Percentiles rank a stretch among this genome's conserved stretches.
Conservation (phyloP, 75 land plant genomes). For the Sequoia sempervirens region DNA sequence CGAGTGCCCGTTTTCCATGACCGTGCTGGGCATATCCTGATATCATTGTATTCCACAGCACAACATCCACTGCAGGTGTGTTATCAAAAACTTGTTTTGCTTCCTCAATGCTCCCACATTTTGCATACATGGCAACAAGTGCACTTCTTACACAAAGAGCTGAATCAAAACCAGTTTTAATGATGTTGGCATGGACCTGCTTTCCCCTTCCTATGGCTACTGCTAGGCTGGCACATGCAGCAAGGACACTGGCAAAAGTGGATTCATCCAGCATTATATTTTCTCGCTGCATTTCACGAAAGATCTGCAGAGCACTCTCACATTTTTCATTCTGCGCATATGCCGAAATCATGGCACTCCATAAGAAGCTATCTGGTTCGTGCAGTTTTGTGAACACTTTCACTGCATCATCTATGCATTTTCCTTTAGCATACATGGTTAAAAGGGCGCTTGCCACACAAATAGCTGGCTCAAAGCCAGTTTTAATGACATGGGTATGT, state of each 20-base stretch:
- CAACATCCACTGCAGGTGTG: slow-evolving; percentile 10
- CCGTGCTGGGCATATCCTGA: too few species aligned
- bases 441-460: slow-evolving; percentile 51
- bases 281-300: slow-evolving; percentile 32
- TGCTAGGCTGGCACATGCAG: slow-evolving; percentile 54
- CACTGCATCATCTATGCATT: slow-evolving; percentile 26
- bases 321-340: slow-evolving; percentile 51
- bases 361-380: slow-evolving; percentile 50
- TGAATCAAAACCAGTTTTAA: slow-evolving; percentile 27
- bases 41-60: too few species aligned
- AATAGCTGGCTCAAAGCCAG: slow-evolving; percentile 27
- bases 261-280: slow-evolving; percentile 34
- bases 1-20: too few species aligned
- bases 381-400: slow-evolving; percentile 40
- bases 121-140: slow-evolving; percentile 54
- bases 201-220: slow-evolving; percentile 35
- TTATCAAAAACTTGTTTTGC: slow-evolving; percentile 47
- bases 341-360: slow-evolving; percentile 66
- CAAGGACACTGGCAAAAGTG: slow-evolving; percentile 41
- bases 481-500: slow-evolving; percentile 47
- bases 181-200: slow-evolving; percentile 45
- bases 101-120: slow-evolving; percentile 52
- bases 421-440: slow-evolving; percentile 50
- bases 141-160: slow-evolving; percentile 60
- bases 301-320: slow-evolving; percentile 31